Base-by-base conservation (phyloP, 345 rosid genomes). In the Reutealis trisperma region DNA sequence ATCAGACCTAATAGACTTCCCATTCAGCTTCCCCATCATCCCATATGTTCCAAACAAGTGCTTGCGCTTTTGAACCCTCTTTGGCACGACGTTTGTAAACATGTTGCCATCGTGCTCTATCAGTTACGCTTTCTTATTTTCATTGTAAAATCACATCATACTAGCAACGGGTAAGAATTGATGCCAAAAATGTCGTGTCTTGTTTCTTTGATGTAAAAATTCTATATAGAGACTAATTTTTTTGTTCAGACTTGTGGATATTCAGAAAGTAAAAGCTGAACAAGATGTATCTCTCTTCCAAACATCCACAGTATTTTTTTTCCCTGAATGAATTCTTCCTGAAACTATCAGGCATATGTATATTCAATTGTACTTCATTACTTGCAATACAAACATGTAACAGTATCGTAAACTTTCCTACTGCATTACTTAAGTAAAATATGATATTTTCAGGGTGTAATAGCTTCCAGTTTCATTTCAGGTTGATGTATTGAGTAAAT, bases 401-500 rank as follows among this genome's bases (percentile, higher is more conserved):
- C 58, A 54, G 21, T 13, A 60, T 60, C 14, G 9, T 24, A 60
- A 22, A 22, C 32, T 22, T 30, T 24, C 4, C 10, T 6, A 22
- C 67, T 74, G 58, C 16, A 14, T 21, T 66, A 44, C 51, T 25
- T 34, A 41, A 49, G 55, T 18, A 62, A 57, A 51, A 52, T 61
- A 16, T 59, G 42, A 6, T 42, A 24, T 70, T 16, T 45, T 27
- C 62, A 13, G 27, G 32, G 63, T 37, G 22, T 66, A 19, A 58
- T 57, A 54, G 70, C 73, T 81, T 44, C 47, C 77, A 44, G 71
- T 76, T 80, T 32, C 61, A 52, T 84, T 67, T 45, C 87, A 94
- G 98, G 94, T 94, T 69, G 90, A 87, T 51, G 85, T 93, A 72
- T 81, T 94, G 81, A 90, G 97, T 84, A 93, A 89, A 83, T 81